Percentiles rank a stretch among this genome's conserved stretches.
Conservation (phyloP, 805 yeast genomes). For the Candida taoyuanica region DNA sequence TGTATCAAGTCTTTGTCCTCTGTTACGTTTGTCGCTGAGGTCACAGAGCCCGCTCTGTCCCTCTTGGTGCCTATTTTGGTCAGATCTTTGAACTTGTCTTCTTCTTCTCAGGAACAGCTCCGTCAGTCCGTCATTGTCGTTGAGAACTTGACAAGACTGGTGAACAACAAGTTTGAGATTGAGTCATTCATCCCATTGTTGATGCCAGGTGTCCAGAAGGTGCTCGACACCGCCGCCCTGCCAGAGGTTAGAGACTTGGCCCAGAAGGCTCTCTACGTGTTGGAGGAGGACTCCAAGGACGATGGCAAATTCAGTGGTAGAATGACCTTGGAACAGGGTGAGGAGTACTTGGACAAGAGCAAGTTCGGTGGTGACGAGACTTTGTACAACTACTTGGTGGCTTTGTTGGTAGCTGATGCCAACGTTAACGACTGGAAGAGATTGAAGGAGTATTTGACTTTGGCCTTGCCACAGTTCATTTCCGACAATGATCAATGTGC, state of each 20-base stretch:
- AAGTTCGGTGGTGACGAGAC: conserved; percentile 33
- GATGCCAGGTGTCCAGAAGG: conserved; percentile 88
- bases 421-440: conserved; percentile 72
- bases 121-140: conserved; percentile 96
- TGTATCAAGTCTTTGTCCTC: conserved; percentile 87
- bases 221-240: conserved; percentile 82
- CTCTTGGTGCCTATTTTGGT: conserved; percentile 87
- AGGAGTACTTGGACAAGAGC: conserved; percentile 34
- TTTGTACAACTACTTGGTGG: conserved; percentile 45
- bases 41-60: conserved; percentile 91
- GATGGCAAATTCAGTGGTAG: conserved; percentile 78
- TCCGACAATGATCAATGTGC: conserved; percentile 33
- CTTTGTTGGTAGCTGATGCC: conserved; percentile 52
- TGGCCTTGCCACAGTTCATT: conserved; percentile 36
- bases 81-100: conserved; percentile 75
- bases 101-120: conserved; percentile 91
- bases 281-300: conserved; percentile 72
- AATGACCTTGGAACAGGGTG: conserved; percentile 52
- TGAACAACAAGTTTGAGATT: conserved; percentile 88
- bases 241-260: conserved; percentile 97
- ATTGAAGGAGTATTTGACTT: conserved; percentile 49
- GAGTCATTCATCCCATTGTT: conserved; percentile 81
- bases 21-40: conserved; percentile 97
- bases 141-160: conserved; percentile 92
- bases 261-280: conserved; percentile 73